Base-by-base conservation (phyloP, 495 filamentous ascomycete genomes). In the Aspergillus indologenus region DNA sequence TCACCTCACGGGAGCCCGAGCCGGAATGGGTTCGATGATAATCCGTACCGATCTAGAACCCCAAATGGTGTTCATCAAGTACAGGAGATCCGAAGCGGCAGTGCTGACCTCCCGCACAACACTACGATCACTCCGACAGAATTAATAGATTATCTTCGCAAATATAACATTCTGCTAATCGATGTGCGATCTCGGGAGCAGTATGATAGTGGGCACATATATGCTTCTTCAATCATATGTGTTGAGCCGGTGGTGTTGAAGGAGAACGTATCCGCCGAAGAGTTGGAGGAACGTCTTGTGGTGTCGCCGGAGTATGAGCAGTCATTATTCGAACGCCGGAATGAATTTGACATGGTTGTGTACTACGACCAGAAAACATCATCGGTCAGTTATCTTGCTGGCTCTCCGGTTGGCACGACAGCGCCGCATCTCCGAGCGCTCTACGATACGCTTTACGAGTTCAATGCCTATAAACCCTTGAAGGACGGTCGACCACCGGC, bases 181-280 rank as follows among this genome's bases (percentile, higher is more conserved):
- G 94, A 98, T 75, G 85, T 97, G 49, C 85, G 95, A 22, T 76
- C 80, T 60, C 88, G 94, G 34, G 86, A 90, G 44, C 82, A 89
- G 31, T 99, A 88, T 67, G 91, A 97, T 62, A 76, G 82, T 42
- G 94, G 94, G 1, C 95, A 99, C 65, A 90, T 99, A 45, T 86
- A 85, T 75, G 85, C 86, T 9, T 83, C 84, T 53, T 88, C 83
- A 9, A 87, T 92, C 31, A 89, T 98, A 45, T 98, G 93, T 71
- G 81, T 98, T 52, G 94, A 99, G 65, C 91, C 93, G n/a, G 83
- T 92, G 43, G 82, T 82, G 15, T 69, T 90, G 57, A 82, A 87
- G 53, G 79, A 83, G 43, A 87, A 91, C 46, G 88, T 96, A 45
- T 96, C 92, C 0, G 93, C 90, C 11, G 88, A 91, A 51, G 83